Evolutionary conservation across 2,329 filamentous ascomycete genomes (phyloP).

Genomic region (Beauveria rudraprayagi): DNA sequence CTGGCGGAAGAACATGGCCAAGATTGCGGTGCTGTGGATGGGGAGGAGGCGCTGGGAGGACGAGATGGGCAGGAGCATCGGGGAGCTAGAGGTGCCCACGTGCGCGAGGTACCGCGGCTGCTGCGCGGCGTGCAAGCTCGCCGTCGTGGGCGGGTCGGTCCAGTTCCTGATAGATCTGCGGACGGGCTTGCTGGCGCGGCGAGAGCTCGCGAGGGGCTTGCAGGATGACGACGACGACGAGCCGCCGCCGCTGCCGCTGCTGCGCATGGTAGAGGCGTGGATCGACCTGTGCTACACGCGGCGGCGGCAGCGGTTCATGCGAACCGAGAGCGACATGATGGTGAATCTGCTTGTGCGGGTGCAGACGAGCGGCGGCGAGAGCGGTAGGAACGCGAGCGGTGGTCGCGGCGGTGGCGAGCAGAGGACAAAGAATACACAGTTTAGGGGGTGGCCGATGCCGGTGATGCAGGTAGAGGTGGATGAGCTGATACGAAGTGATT

Average conservation of each 20-base stretch:
- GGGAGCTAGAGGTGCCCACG: slow-evolving; percentile 16
- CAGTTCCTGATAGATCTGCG: slow-evolving; percentile 37
- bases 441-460: not conserved
- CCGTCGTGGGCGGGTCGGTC: slow-evolving; percentile 36
- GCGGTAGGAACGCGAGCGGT: not conserved
- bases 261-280: slow-evolving; percentile 33
- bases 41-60: slow-evolving; percentile 25
- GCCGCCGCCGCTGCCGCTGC: slow-evolving; percentile 20
- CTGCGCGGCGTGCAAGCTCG: slow-evolving; percentile 48
- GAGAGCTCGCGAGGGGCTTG: not conserved
- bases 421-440: not conserved
- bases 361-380: not conserved
- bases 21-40: slow-evolving; percentile 33
- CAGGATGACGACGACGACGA: not conserved
- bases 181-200: slow-evolving; percentile 33
- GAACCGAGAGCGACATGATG: slow-evolving; percentile 3
- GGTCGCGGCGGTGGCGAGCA: not conserved
- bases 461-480: not conserved
- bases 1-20: slow-evolving; percentile 23
- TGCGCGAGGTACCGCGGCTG: slow-evolving; percentile 29
- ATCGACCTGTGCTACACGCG: not conserved
- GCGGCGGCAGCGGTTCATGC: not conserved
- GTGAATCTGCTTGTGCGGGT: not conserved
- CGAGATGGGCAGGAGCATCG: slow-evolving; percentile 7
- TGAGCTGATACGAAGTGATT: not conserved